phyloP scores from a whole-genome alignment of 2,329 filamentous ascomycete species.

The Penicillium sp. region DNA sequence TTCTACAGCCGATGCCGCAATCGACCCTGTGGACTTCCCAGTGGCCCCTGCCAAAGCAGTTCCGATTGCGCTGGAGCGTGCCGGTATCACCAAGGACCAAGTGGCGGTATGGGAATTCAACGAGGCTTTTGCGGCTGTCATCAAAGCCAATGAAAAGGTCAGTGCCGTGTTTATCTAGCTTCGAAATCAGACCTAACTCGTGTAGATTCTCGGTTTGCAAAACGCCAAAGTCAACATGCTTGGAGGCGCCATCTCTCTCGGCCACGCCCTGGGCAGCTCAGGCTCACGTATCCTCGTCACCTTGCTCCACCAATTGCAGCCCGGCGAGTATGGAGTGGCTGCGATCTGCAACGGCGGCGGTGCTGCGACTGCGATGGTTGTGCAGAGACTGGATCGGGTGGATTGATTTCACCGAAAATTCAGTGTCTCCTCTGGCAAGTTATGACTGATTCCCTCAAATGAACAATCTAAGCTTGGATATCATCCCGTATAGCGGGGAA shows the following conservation, averaged over 20 bases:
- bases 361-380: conserved; percentile 84
- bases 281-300: conserved; percentile 89
- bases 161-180: conserved; percentile 14
- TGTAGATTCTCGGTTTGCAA: conserved; percentile 73
- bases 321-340: conserved; percentile 89
- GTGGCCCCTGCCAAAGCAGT: conserved; percentile 90
- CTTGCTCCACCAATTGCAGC: conserved; percentile 83
- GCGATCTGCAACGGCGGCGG: conserved; percentile 97
- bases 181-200: conserved; percentile 15
- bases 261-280: conserved; percentile 89
- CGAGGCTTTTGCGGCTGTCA: conserved; percentile 93
- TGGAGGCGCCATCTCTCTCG: conserved; percentile 86
- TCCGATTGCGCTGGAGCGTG: conserved; percentile 80
- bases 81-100: conserved; percentile 86
- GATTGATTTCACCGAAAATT: conserved; percentile 28
- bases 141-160: conserved; percentile 89
- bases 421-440: background rate
- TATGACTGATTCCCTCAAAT: conserved; percentile 15
- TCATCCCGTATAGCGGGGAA: background rate
- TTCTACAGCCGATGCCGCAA: conserved; percentile 81
- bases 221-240: conserved; percentile 79
- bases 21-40: conserved; percentile 91
- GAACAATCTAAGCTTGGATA: background rate
- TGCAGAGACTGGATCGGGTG: conserved; percentile 69
- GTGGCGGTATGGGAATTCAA: conserved; percentile 98